Conservation (phyloP, 2,329 filamentous ascomycete species). For the Pochonia chlamydosporia region DNA sequence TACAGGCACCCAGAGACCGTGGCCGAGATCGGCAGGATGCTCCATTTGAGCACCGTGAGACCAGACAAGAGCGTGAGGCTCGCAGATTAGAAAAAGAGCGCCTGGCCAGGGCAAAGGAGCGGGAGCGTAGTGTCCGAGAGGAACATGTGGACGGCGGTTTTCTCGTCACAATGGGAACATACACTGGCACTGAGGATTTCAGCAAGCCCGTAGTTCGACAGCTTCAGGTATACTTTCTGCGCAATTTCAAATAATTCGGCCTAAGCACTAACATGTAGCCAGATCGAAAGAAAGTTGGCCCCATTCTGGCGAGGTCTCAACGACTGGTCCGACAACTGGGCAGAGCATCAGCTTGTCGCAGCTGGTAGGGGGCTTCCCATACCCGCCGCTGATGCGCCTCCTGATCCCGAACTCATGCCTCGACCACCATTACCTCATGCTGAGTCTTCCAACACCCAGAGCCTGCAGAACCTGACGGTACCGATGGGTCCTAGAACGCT, state of each 20-base stretch:
- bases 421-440: conserved; percentile 35
- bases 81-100: conserved; percentile 79
- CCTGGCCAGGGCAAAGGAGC: conserved; percentile 67
- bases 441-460: conserved; percentile 46
- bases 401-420: conserved; percentile 58
- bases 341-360: conserved; percentile 90
- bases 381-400: conserved; percentile 77
- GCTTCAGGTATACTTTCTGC: conserved; percentile 62
- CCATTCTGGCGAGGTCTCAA: conserved; percentile 95
- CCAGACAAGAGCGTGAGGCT: conserved; percentile 85
- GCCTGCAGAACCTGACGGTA: conserved; percentile 68
- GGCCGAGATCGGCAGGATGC: conserved; percentile 27
- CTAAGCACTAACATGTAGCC: conserved; percentile 4
- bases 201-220: conserved; percentile 84
- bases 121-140: conserved; percentile 83
- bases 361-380: conserved; percentile 79
- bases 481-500: conserved; percentile 73
- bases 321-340: conserved; percentile 84
- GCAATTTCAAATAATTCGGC: neutral
- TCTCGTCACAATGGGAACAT: conserved; percentile 88
- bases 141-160: conserved; percentile 94
- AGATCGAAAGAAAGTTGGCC: conserved; percentile 90
- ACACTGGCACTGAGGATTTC: conserved; percentile 89
- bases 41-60: conserved; percentile 68
- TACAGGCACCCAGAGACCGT: conserved; percentile 34